Conservation (phyloP, 2,329 filamentous ascomycete genomes). For the Arthrobotrys sinensis region DNA sequence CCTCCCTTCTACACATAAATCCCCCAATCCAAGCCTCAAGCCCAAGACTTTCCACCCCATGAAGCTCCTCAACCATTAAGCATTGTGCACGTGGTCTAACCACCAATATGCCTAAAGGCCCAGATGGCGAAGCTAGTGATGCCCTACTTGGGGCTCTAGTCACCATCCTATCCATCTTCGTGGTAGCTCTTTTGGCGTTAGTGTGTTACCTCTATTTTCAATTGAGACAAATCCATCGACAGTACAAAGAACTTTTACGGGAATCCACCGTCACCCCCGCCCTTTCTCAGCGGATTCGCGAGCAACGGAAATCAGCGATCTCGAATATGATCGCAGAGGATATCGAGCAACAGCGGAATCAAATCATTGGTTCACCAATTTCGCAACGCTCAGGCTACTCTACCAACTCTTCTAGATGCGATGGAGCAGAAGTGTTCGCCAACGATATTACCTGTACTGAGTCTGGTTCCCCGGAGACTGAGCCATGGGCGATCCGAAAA, state of each 20-base stretch:
- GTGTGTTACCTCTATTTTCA: slow-evolving; percentile 30
- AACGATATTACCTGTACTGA: not conserved
- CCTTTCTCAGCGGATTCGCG: slow-evolving; percentile 17
- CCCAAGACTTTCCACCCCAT: not conserved
- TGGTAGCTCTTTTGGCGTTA: slow-evolving; percentile 20
- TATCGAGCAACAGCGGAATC: not conserved
- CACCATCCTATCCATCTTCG: slow-evolving; percentile 28
- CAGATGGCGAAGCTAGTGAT: not conserved
- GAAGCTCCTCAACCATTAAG: not conserved
- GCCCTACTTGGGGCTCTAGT: slow-evolving; percentile 27
- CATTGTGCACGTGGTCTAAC: not conserved
- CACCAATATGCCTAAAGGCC: slow-evolving; percentile 14
- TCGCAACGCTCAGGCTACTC: not conserved
- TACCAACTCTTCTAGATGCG: not conserved
- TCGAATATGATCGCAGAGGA: not conserved
- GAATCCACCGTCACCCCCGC: not conserved
- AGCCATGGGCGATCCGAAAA: slow-evolving; percentile 55
- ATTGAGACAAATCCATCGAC: slow-evolving; percentile 24
- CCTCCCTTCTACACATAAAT: not conserved
- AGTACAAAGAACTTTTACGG: slow-evolving; percentile 17
- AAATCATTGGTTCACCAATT: not conserved
- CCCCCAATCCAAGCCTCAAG: too few species aligned
- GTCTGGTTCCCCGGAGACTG: not conserved
- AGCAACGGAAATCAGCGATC: slow-evolving; percentile 31
- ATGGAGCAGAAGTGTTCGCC: not conserved